Conservation (phyloP, 2,329 filamentous ascomycete species). For the Claviceps sp. region DNA sequence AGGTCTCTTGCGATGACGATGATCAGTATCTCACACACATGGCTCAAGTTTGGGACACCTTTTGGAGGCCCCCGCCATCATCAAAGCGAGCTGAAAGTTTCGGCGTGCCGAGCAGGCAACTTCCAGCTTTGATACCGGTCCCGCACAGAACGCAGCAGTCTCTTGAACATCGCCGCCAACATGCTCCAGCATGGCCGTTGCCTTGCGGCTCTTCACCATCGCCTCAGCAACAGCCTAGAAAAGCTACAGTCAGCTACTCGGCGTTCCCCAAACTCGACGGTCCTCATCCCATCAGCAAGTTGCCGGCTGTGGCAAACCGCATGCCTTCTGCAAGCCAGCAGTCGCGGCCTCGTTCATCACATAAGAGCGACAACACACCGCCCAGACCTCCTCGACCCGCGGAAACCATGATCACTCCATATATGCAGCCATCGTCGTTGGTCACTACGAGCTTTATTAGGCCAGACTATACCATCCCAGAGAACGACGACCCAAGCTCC, state of each 20-base stretch:
- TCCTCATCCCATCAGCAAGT: conserved; percentile 2
- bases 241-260: conserved; percentile 23
- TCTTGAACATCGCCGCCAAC: conserved; percentile 6
- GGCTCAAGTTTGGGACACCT: conserved; percentile 37
- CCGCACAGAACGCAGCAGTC: conserved; percentile 10
- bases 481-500: background rate
- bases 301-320: background rate
- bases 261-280: conserved; percentile 25
- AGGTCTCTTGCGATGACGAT: conserved; percentile 37
- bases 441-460: conserved; percentile 1
- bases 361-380: conserved; percentile 8
- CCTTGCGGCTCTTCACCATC: conserved; percentile 8
- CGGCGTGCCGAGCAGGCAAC: conserved; percentile 15
- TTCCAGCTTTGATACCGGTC: conserved; percentile 18
- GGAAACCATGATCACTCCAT: conserved; percentile 13
- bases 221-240: conserved; percentile 7
- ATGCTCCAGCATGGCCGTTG: conserved; percentile 14
- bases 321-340: background rate
- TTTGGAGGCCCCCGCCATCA: conserved; percentile 21
- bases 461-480: background rate
- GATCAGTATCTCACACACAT: conserved; percentile 32
- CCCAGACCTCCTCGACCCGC: conserved; percentile 18
- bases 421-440: conserved; percentile 7
- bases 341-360: background rate
- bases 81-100: conserved; percentile 3